Base-by-base conservation (phyloP, 306 rosid genomes). In the Vicia villosa region DNA sequence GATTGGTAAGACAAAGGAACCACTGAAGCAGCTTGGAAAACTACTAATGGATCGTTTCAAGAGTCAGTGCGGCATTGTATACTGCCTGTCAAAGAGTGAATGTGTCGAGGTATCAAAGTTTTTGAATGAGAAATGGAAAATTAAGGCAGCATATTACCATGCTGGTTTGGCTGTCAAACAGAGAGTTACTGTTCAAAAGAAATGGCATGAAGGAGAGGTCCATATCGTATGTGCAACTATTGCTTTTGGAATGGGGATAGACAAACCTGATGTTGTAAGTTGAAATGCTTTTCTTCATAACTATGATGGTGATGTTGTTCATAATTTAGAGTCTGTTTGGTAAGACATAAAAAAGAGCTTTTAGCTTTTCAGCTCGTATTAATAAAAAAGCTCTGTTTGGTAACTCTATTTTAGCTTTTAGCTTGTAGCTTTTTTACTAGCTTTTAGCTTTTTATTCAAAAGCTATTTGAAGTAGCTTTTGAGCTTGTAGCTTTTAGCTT, bases 171-270 rank as follows among this genome's bases (percentile, higher is more conserved):
- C 86, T 49, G 86, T 87, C 63, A 86, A 86, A 32, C 98, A 88
- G 71, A 88, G 97, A 86, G 91, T 91, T 77, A 47, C 86, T 45
- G 97, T 86, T 42, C 98, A 94, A 76, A 91, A 79, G 81, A 90
- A 84, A 75, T 94, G 98, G 98, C 85, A 91, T 40, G 80, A 76
- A 5, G 97, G 98, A 66, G 92, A 91, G 80, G 86, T 89, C 68
- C 95, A 88, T 51, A 70, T 94, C 36, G 97, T 91, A 49, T 94
- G 97, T 52, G 97, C 97, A 45, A 90, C 97, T 60, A 94, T 94
- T 83, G 97, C 98, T 79, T 94, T 94, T 81, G 98, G 98, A 60
- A 94, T 94, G 97, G 98, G 98, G 74, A 94, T 94, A 81, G 98
- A 90, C 91, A 94, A 94, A 69, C 77, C 96, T 41, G 97, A 94